Percentiles rank a stretch among this genome's conserved stretches.
phyloP scores from a whole-genome alignment of 805 yeast genomes.

The Saccharomycopsis capsularis region DNA sequence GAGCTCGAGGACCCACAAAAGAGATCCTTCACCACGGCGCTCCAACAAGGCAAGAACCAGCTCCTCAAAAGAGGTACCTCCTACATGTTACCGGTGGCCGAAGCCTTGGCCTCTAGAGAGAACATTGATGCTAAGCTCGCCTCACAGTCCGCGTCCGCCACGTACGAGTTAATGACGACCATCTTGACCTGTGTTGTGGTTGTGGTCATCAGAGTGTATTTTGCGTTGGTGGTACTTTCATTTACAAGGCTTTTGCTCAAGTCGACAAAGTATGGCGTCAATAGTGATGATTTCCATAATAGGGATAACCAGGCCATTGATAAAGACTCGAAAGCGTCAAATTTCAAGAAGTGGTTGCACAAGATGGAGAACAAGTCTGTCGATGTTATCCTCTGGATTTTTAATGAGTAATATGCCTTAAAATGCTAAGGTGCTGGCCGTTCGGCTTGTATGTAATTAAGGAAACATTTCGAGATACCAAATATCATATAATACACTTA shows the following conservation, averaged over 20 bases:
- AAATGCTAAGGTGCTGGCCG: too few relatives aligned
- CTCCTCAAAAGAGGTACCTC: neutral
- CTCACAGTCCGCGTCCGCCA: constrained; percentile 58
- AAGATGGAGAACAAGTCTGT: constrained; percentile 14
- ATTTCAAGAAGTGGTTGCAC: constrained; percentile 8
- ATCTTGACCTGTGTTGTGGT: constrained; percentile 43
- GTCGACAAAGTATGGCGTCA: constrained; percentile 36
- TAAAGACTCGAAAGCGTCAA: neutral
- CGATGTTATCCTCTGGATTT: constrained; percentile 13
- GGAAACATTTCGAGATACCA: too few relatives aligned
- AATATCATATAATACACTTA: too few relatives aligned
- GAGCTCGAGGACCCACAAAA: neutral
- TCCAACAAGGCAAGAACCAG: too few relatives aligned
- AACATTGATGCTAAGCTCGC: constrained; percentile 13
- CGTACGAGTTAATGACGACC: constrained; percentile 52
- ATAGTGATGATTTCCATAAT: constrained; percentile 23
- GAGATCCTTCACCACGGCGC: neutral
- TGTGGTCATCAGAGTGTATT: constrained; percentile 48
- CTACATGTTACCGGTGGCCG: too few relatives aligned
- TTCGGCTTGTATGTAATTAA: too few relatives aligned
- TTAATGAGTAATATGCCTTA: constrained; percentile 17
- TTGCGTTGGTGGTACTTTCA: constrained; percentile 50
- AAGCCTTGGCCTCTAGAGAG: neutral
- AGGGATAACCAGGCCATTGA: neutral
- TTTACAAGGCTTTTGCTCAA: constrained; percentile 52